Evolutionary conservation across 257 asterid species (phyloP), one percentile per base, ranked within the genome.

Genomic region (Parsonsia alboflavescens): DNA sequence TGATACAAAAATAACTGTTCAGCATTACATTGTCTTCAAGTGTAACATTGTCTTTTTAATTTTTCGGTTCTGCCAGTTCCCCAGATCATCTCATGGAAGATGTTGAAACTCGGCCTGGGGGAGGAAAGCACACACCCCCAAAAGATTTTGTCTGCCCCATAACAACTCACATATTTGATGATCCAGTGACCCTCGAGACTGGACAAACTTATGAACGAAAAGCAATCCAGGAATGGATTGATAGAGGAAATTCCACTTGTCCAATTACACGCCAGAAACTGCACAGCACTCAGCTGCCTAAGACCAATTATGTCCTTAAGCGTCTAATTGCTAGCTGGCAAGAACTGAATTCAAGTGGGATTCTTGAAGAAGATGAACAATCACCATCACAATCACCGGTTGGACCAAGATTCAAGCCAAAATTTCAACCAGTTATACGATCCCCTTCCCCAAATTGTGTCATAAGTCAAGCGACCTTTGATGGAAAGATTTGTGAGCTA

Each of bases 141-240:
- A 92, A 90, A 79, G 97, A 92, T 80, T 92, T 92, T 36, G 91
- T 92, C 42, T 92, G 97, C 80, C 97, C 96, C 57, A 90, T 92
- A 72, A 92, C 97, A 0, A 85, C 90, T 28, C 90, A 90, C 66
- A 44, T 92, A 49, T 89, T 92, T 76, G 78, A 84, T 11, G 97
- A 92, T 72, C 97, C 97, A 0, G 97, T 92, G 36, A 92, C 96
- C 28, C 93, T 90, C 5, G 97, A 92, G 77, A 90, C 96, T 0
- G 97, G 96, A 0, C 97, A 92, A 76, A 92, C 96, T 3, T 92
- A 89, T 26, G 97, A 92, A 59, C 70, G 96, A 45, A 76, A 10
- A 77, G 97, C 97, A 2, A 92, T 90, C 49, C 93, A 89, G 82
- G 96, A 92, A 84, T 90, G 97, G 97, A 65, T 90, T 22, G 93